Evolutionary conservation across 148 eudicot genomes (phyloP).

Genomic region (Talinum fruticosum): DNA sequence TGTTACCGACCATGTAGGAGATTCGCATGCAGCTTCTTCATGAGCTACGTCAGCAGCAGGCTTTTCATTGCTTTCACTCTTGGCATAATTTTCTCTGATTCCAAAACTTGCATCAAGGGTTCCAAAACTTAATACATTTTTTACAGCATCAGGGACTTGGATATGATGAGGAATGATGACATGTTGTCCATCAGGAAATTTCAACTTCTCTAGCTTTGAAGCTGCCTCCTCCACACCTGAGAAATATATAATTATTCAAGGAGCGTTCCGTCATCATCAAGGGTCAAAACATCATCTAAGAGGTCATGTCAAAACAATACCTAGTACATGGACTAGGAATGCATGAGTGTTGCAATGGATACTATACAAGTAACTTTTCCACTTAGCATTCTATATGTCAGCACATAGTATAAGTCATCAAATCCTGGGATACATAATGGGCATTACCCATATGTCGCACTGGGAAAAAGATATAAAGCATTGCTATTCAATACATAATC

Average conservation of each 20-base stretch:
- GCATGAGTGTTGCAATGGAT: background rate
- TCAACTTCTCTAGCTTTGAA: conserved; percentile 45
- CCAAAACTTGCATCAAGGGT: conserved; percentile 50
- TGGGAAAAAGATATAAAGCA: background rate
- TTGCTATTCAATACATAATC: too few species aligned
- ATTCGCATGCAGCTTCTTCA: conserved; percentile 31
- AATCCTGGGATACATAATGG: background rate
- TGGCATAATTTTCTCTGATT: conserved; percentile 10
- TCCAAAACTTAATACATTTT: conserved; percentile 60
- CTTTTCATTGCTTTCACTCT: conserved; percentile 17
- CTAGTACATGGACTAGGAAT: background rate
- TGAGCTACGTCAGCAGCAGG: conserved; percentile 24
- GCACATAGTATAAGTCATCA: background rate
- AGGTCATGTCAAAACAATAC: conserved; percentile 7
- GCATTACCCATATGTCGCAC: background rate
- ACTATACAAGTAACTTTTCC: background rate
- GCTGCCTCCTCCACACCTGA: conserved; percentile 37
- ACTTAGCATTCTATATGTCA: background rate
- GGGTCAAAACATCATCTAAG: background rate
- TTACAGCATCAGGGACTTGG: conserved; percentile 66
- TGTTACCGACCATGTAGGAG: conserved; percentile 38
- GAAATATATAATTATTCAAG: conserved; percentile 13
- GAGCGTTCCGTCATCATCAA: conserved; percentile 8
- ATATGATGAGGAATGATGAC: conserved; percentile 71
- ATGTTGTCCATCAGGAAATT: conserved; percentile 39